Base-by-base conservation (phyloP, 1,139 yeast species). In the Yamadazyma buinensis region DNA sequence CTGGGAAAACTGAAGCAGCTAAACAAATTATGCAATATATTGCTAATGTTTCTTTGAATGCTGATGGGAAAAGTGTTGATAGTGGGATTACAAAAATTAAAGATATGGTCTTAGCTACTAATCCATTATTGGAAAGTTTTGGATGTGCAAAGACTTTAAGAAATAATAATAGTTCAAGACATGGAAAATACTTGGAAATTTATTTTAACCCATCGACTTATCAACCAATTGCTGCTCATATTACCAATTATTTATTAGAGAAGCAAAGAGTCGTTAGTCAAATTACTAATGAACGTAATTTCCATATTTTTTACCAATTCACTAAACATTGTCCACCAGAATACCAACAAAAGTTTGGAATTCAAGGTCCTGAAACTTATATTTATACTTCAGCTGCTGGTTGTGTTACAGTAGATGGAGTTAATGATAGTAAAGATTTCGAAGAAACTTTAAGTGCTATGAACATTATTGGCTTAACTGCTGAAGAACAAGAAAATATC, bases 1-100 rank as follows among this genome's bases (percentile, higher is more conserved):
- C 99, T 2, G 99, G 99, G 34, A 92, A 92, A 59, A 92, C 98
- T 6, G 98, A 92, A 61, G 97, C 98, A 14, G 98, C 98, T 26
- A 92, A 92, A 64, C 82, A 95, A 54, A 92, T 92, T 61, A 94
- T 94, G 98, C 97, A 94, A 59, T 94, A 94, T 57, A 85, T 94
- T 49, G 96, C 98, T 29, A 81, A 92, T 28, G 96, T 88, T 6
- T 64, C 72, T 2, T 71, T 66, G 12, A 70, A 62, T 39, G 59
- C 51, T 30, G 13, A 25, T n/a, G 75, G 85, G 3, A 82, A 80
- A 15, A 37, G 46, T 11, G 31, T 41, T 5, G 49, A 51, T 22
- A 39, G 47, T 31, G 71, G 62, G 59, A 92, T 94, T 53, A 78
- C 85, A 43, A 80, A 80, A 51, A 90, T 92, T 59, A 92, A 90